Evolutionary conservation across 2,329 filamentous ascomycete genomes (phyloP).

Genomic region (Zasmidium citrigriseum): DNA sequence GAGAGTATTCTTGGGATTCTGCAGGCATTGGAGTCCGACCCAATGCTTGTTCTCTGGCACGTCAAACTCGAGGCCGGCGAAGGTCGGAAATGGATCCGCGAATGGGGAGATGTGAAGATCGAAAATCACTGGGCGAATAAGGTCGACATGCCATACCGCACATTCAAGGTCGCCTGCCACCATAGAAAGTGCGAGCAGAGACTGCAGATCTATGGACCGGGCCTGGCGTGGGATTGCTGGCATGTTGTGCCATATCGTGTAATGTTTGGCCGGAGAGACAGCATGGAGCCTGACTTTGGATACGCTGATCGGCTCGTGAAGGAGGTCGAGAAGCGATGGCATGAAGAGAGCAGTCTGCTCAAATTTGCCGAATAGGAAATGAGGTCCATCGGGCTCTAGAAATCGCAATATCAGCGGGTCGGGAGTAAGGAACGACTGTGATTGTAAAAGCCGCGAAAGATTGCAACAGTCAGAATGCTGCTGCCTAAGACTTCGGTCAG

Average conservation of each 20-base stretch:
- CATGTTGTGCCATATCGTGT: not conserved
- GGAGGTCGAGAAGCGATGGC: not conserved
- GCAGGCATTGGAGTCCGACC: not conserved
- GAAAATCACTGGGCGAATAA: not conserved
- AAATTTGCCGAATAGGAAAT: not conserved
- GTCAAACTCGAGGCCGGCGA: not conserved
- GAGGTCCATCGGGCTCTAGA: too few species aligned
- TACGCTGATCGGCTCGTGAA: not conserved
- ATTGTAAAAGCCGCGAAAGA: too few species aligned
- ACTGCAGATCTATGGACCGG: not conserved
- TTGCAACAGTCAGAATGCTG: too few species aligned
- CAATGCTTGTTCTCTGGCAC: not conserved
- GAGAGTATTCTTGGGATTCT: not conserved
- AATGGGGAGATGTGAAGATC: constrained; percentile 1
- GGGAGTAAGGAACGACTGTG: too few species aligned
- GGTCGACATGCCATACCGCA: constrained; percentile 4
- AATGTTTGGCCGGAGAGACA: not conserved
- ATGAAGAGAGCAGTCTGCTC: not conserved
- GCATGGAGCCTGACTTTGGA: not conserved
- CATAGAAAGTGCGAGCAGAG: not conserved
- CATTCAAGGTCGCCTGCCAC: not conserved
- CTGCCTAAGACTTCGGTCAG: too few species aligned
- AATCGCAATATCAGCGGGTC: too few species aligned
- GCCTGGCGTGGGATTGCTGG: constrained; percentile 4
- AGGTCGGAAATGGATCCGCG: not conserved